A percentile compares a stretch with the other conserved stretches of the same genome.
phyloP scores from a whole-genome alignment of 2,329 filamentous ascomycete species.

The Ophiosphaerella korrae region DNA sequence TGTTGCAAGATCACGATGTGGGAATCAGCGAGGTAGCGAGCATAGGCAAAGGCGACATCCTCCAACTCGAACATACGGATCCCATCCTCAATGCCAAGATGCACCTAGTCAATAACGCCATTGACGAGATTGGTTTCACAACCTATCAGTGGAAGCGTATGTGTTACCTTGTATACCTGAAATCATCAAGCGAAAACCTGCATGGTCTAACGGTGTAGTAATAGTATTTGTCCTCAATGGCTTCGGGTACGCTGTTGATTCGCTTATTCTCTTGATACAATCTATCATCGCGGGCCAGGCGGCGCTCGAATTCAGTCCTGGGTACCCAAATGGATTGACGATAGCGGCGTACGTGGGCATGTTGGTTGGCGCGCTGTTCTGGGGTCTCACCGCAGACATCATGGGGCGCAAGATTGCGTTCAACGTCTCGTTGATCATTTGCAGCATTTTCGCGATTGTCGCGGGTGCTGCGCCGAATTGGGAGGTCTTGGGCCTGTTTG shows the following conservation, averaged over 20 bases:
- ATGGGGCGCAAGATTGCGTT: constrained; percentile 72
- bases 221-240: constrained; percentile 63
- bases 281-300: constrained; percentile 65
- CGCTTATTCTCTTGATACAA: constrained; percentile 63
- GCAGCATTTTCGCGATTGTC: constrained; percentile 65
- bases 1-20: constrained; percentile 12
- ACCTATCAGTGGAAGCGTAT: constrained; percentile 57
- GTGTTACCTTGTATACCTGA: neutral
- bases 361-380: constrained; percentile 67
- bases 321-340: constrained; percentile 63
- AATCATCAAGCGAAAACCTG: neutral
- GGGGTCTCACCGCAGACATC: constrained; percentile 70
- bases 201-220: neutral
- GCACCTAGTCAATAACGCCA: constrained; percentile 67
- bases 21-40: constrained; percentile 9
- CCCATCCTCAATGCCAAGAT: constrained; percentile 69
- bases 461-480: constrained; percentile 72
- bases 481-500: constrained; percentile 67
- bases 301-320: constrained; percentile 62
- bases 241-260: constrained; percentile 66
- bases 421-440: constrained; percentile 69
- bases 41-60: constrained; percentile 55
- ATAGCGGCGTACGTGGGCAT: constrained; percentile 65
- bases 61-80: constrained; percentile 63
- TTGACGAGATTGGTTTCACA: constrained; percentile 53